A percentile compares a stretch with the other conserved stretches of the same genome.
phyloP scores from a whole-genome alignment of 2,329 filamentous ascomycete genomes.

The Fusarium anguioides region DNA sequence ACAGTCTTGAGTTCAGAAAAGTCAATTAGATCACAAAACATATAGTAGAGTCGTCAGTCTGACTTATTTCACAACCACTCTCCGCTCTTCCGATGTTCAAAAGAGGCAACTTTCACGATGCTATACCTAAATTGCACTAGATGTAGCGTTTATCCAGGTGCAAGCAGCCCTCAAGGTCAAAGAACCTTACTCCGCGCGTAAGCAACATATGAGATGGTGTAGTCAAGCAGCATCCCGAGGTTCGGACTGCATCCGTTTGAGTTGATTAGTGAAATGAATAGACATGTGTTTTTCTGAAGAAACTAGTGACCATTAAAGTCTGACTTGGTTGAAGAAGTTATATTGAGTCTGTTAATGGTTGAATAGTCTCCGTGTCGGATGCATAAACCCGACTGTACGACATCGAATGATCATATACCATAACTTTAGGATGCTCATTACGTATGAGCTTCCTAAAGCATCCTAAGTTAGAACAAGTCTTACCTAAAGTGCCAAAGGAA shows the following conservation, averaged over 20 bases:
- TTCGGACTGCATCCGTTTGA: not conserved
- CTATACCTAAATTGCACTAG: not conserved
- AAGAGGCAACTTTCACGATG: slow-evolving; percentile 24
- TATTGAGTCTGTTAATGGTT: not conserved
- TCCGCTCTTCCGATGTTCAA: slow-evolving; percentile 11
- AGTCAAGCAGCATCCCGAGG: slow-evolving; percentile 32
- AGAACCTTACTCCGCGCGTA: slow-evolving; percentile 4
- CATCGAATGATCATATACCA: too few species aligned
- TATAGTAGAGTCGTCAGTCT: too few species aligned
- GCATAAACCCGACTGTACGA: not conserved
- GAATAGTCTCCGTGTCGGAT: not conserved
- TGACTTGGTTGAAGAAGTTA: not conserved
- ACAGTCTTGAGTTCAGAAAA: too few species aligned
- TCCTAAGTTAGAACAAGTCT: not conserved
- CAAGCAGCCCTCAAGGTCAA: not conserved
- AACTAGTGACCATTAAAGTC: not conserved
- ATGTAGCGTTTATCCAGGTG: slow-evolving; percentile 12
- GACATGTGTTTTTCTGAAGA: slow-evolving; percentile 20
- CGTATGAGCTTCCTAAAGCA: not conserved
- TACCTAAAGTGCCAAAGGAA: not conserved
- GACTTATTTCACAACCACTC: not conserved
- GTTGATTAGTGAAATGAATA: not conserved
- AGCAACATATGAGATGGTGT: slow-evolving; percentile 26
- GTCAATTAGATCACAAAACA: not conserved
- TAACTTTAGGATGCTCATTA: too few species aligned